phyloP scores from a whole-genome alignment of 2,329 filamentous ascomycete species.

The Penicillium rolfsii region DNA sequence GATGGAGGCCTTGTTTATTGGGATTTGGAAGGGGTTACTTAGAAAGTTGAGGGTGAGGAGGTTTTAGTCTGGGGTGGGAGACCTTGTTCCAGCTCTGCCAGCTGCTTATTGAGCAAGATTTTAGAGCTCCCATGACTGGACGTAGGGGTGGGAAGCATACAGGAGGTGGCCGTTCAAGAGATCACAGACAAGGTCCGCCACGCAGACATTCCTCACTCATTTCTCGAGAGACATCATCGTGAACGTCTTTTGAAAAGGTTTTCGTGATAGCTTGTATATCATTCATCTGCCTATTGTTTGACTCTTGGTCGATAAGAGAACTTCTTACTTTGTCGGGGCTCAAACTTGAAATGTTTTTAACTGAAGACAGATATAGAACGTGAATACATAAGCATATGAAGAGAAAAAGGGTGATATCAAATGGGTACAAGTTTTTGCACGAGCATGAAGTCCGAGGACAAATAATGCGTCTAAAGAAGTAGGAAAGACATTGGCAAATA shows the following conservation, averaged over 20 bases:
- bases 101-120: no score
- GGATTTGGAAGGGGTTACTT: conserved; percentile 17
- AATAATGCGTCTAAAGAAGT: conserved; percentile 26
- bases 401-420: conserved; percentile 11
- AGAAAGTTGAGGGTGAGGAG: conserved; percentile 10
- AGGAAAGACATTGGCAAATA: conserved; percentile 14
- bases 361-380: background rate
- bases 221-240: no score
- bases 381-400: conserved; percentile 12
- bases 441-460: conserved; percentile 23
- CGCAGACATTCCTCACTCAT: no score
- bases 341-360: background rate
- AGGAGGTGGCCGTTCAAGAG: no score
- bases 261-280: background rate
- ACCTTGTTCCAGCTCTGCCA: no score
- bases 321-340: no score
- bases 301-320: no score
- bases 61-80: background rate
- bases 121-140: no score
- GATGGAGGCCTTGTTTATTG: conserved; percentile 21
- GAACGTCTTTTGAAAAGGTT: no score
- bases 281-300: no score
- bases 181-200: no score
- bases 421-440: conserved; percentile 20
- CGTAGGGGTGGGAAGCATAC: no score